A percentile compares a stretch with the other conserved stretches of the same genome.
phyloP scores from a whole-genome alignment of 345 rosid genomes.

The Draba incana region DNA sequence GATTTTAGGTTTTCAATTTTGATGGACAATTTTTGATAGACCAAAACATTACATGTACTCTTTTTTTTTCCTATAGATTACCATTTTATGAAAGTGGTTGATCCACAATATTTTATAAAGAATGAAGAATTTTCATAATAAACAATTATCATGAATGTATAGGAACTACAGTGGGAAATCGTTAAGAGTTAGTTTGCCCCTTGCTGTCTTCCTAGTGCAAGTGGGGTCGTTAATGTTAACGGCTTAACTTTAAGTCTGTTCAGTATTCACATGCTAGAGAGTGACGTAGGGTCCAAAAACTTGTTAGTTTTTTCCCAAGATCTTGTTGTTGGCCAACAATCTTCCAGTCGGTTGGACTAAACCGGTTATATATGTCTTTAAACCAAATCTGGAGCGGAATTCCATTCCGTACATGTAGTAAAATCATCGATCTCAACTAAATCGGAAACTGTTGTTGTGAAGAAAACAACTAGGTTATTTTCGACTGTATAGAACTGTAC shows the following conservation, averaged over 20 bases:
- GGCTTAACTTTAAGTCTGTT: conserved; percentile 26
- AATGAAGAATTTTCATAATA: no score
- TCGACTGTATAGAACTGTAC: no score
- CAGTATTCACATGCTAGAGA: conserved; percentile 26
- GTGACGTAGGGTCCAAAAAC: conserved; percentile 16
- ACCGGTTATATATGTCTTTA: conserved; percentile 1
- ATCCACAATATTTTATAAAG: no score
- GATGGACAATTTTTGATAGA: no score
- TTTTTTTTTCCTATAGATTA: no score
- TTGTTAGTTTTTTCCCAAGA: conserved; percentile 16
- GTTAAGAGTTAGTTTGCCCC: conserved; percentile 18
- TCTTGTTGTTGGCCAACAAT: conserved; percentile 16
- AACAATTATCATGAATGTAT: no score
- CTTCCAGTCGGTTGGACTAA: background rate
- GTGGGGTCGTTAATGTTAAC: conserved; percentile 36
- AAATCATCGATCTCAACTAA: background rate
- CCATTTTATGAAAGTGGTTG: no score
- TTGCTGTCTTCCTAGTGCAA: conserved; percentile 19
- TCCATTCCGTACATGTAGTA: background rate
- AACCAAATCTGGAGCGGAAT: background rate
- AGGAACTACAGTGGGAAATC: background rate
- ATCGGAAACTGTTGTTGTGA: background rate
- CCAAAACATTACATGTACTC: no score
- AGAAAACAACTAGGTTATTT: no score
- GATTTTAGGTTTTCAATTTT: no score